A percentile compares a stretch with the other conserved stretches of the same genome.
Evolutionary conservation across 1,284 basidiomycete species (phyloP).

Genomic region (Malassezia cuniculi): DNA sequence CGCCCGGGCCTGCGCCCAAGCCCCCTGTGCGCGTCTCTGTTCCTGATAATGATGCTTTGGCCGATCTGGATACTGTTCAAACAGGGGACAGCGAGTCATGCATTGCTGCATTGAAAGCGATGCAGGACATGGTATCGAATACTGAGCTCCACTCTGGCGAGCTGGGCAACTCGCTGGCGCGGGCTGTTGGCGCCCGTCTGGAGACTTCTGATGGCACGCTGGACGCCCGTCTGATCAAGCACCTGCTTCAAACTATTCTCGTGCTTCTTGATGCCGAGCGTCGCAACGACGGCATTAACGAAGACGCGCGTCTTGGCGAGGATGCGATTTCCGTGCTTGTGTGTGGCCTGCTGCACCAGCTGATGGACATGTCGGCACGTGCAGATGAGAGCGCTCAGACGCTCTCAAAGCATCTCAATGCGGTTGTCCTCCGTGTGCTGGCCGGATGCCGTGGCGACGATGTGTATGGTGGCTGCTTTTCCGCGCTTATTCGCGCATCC

Average conservation of each 20-base stretch:
- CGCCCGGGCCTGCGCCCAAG: too few relatives aligned
- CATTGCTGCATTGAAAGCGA: too few relatives aligned
- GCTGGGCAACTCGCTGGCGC: too few relatives aligned
- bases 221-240: constrained; percentile 30
- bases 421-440: constrained; percentile 87
- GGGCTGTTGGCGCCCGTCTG: too few relatives aligned
- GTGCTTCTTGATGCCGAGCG: constrained; percentile 8
- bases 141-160: too few relatives aligned
- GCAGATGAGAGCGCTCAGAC: constrained; percentile 51
- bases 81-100: too few relatives aligned
- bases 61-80: too few relatives aligned
- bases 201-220: too few relatives aligned
- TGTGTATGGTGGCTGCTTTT: constrained; percentile 74
- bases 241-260: constrained; percentile 22
- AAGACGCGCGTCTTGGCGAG: not conserved
- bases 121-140: too few relatives aligned
- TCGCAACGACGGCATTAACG: not conserved
- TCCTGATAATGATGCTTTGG: too few relatives aligned
- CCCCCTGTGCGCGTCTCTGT: too few relatives aligned
- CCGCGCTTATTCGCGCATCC: constrained; percentile 72
- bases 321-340: constrained; percentile 46
- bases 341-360: constrained; percentile 74
- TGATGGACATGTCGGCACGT: constrained; percentile 55
- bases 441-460: constrained; percentile 79
- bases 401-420: constrained; percentile 87